Evolutionary conservation across 129 eudicot species (phyloP).

Genomic region (Glebionis coronaria): DNA sequence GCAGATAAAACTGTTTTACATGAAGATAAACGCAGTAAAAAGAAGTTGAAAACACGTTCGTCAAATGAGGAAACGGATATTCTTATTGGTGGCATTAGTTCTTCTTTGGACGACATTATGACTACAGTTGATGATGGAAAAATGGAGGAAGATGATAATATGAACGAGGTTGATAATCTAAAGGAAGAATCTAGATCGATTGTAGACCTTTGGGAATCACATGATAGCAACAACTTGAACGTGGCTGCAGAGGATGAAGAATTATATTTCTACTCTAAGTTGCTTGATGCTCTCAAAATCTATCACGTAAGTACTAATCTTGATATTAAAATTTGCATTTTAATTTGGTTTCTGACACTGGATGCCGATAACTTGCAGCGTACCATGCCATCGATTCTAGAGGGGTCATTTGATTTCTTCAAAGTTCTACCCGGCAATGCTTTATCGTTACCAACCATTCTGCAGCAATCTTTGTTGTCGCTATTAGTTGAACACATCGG

Average conservation of each 20-base stretch:
- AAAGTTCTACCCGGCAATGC: slow-evolving; percentile 66
- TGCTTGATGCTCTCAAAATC: slow-evolving; percentile 67
- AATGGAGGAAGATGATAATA: slow-evolving; percentile 25
- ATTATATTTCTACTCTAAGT: slow-evolving; percentile 62
- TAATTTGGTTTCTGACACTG: slow-evolving; percentile 14
- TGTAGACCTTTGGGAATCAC: slow-evolving; percentile 62
- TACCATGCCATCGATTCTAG: slow-evolving; percentile 54
- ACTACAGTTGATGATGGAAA: slow-evolving; percentile 31
- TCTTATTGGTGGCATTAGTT: slow-evolving; percentile 66
- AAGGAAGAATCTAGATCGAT: slow-evolving; percentile 28
- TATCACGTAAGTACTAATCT: slow-evolving; percentile 59
- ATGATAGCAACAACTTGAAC: slow-evolving; percentile 22
- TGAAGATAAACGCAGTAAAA: slow-evolving; percentile 27
- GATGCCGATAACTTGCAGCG: slow-evolving; percentile 48
- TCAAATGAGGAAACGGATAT: slow-evolving; percentile 69
- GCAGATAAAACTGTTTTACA: slow-evolving; percentile 38
- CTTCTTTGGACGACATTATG: slow-evolving; percentile 8
- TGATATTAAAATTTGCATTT: neutral
- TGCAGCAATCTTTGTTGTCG: slow-evolving; percentile 71
- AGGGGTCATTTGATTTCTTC: slow-evolving; percentile 78
- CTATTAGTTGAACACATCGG: slow-evolving; percentile 65
- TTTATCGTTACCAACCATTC: slow-evolving; percentile 55
- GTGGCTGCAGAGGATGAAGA: slow-evolving; percentile 45
- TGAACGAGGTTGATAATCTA: slow-evolving; percentile 31
- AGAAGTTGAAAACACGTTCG: slow-evolving; percentile 46